Evolutionary conservation across 495 filamentous ascomycete genomes (phyloP), one percentile per base, ranked within the genome.

Genomic region (Lindgomyces ingoldianus): DNA sequence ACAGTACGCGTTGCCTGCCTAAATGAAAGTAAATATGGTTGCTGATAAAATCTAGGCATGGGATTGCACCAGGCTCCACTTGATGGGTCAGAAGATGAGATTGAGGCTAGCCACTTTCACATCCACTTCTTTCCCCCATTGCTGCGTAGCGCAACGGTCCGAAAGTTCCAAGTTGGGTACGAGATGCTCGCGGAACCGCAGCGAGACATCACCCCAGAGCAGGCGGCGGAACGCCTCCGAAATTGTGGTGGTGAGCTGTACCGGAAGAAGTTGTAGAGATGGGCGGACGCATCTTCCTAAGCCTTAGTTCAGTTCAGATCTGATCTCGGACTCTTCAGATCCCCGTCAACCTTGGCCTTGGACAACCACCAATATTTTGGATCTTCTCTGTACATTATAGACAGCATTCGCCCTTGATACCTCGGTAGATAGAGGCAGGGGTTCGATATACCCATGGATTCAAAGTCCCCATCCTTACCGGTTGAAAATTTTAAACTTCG

Each of bases 91-190:
- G 81, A 84, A 14, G 90, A 96, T 67, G 91, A 97, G 74, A 81
- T 91, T 30, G 90, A 95, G 71, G 83, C 85, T 16, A 91, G 89
- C 51, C 90, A 96, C 80, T 85, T 98, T 74, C 94, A 98, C 74
- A 84, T 98, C 78, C 94, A 98, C 77, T 98, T 98, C 75, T 97
- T 96, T 75, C 94, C 94, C 16, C 94, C 94, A 8, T 80, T 98
- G 41, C 81, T 98, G 65, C 85, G 94, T 45, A 96, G 91, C 64
- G 94, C 94, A 11, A 93, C 90, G 4, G 95, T 98, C 30, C 85
- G 88, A 60, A 98, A 98, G 80, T 98, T 98, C 78, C 71, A 96
- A 42, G 94, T 98, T 26, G 94, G 94, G 54, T 96, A 93, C 74
- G 93, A 98, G 76, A 77, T 98, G 80, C 85, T 98, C 86, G 94